Percentiles rank a stretch among this genome's conserved stretches.
These are phyloP conservation scores for Actinomucor elegans DNA, from an alignment of 371 early-diverging fungal genomes.

Conservation along the genomic window DNA sequence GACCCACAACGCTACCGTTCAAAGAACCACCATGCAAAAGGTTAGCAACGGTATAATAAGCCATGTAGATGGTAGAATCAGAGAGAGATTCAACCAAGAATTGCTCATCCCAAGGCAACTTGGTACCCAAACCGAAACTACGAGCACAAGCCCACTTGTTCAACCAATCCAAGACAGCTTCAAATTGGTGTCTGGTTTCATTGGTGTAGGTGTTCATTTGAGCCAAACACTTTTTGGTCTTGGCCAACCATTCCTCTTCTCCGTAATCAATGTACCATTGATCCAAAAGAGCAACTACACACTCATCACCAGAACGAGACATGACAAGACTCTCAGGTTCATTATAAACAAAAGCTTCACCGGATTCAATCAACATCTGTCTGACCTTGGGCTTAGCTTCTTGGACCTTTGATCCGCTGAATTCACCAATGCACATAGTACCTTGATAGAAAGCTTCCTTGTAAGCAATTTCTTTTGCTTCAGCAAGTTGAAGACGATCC, in stretches of 20 bases:
- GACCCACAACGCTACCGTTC: conserved; percentile 83
- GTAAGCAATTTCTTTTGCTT: conserved; percentile 95
- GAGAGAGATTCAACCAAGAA: conserved; percentile 99
- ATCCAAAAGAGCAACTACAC: conserved; percentile 97
- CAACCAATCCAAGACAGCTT: conserved; percentile 94
- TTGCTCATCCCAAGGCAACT: conserved; percentile 96
- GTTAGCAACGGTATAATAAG: conserved; percentile 99
- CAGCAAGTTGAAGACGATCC: conserved; percentile 87
- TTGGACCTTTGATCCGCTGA: conserved; percentile 81
- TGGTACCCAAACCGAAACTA: conserved; percentile 97
- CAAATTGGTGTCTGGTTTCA: conserved; percentile 92
- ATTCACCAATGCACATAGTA: conserved; percentile 82
- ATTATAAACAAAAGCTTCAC: conserved; percentile 87
- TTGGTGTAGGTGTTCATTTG: conserved; percentile 80
- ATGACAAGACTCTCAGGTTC: conserved; percentile 98
- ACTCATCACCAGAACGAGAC: conserved; percentile 97
- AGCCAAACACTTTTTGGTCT: conserved; percentile 81
- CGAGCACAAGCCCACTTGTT: conserved; percentile 99
- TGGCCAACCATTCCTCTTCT: conserved; percentile 88
- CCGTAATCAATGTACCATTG: conserved; percentile 99
- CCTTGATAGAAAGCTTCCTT: conserved; percentile 98
- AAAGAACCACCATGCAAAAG: conserved; percentile 90
- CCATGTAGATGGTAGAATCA: conserved; percentile 99
- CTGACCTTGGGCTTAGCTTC: conserved; percentile 92
- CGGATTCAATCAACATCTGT: conserved; percentile 67